phyloP scores from a whole-genome alignment of 768 basidiomycete species.

The Rhodosporidiobolus sp. region DNA sequence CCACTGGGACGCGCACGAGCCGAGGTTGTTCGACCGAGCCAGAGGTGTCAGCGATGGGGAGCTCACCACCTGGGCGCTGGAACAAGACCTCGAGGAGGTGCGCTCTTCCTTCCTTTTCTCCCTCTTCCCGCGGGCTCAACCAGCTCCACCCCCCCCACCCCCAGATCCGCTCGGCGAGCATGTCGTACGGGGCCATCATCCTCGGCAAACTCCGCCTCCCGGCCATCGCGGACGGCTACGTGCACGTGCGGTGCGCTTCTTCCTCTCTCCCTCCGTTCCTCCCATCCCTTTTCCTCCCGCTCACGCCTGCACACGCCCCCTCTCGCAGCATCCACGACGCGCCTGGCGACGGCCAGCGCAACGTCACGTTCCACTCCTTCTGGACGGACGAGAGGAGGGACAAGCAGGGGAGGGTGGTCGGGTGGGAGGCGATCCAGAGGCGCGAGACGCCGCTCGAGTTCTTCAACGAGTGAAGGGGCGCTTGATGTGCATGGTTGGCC shows the following conservation, averaged over 20 bases:
- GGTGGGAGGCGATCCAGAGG: neutral
- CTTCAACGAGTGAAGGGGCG: neutral
- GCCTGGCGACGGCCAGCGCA: conserved; percentile 58
- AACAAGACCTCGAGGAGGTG: conserved; percentile 51
- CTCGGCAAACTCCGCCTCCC: conserved; percentile 52
- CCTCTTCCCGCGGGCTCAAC: neutral
- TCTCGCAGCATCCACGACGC: conserved; percentile 3
- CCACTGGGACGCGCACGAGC: conserved; percentile 63
- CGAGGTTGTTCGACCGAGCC: conserved; percentile 68
- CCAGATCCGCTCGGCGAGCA: conserved; percentile 57
- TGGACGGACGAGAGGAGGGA: conserved; percentile 57
- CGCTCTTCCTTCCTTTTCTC: neutral
- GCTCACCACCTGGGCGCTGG: conserved; percentile 47
- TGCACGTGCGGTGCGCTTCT: conserved; percentile 3
- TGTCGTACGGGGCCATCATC: conserved; percentile 68
- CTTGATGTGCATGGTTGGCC: too few species aligned
- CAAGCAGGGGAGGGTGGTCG: neutral
- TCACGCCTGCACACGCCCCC: neutral
- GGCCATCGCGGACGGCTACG: neutral
- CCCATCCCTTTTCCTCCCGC: neutral
- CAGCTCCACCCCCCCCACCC: fast-evolving
- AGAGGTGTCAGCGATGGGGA: conserved; percentile 56
- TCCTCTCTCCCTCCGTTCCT: neutral
- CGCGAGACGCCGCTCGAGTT: neutral
- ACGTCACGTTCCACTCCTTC: conserved; percentile 69